These are phyloP conservation scores for Penicillium expansum DNA, from an alignment of 2,329 filamentous ascomycete genomes.

Conservation along the genomic window DNA sequence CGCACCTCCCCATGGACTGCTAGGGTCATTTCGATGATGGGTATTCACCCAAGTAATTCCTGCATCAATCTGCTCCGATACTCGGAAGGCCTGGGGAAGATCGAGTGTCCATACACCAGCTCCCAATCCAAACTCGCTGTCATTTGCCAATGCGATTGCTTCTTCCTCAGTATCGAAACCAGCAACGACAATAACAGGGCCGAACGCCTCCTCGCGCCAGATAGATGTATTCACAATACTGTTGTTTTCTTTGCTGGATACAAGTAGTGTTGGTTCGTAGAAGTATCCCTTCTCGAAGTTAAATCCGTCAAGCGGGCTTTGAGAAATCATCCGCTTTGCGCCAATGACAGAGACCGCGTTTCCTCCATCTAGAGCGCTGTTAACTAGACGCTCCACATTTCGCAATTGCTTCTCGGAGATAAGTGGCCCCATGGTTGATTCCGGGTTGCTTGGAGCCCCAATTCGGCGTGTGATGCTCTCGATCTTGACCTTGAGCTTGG, in stretches of 20 bases:
- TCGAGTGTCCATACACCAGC: constrained; percentile 54
- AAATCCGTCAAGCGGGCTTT: constrained; percentile 15
- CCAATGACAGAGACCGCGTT: constrained; percentile 6
- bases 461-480: constrained; percentile 41
- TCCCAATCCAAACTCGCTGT: constrained; percentile 51
- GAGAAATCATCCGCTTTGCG: constrained; percentile 13
- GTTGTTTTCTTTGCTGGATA: background rate
- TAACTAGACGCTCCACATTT: constrained; percentile 13
- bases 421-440: constrained; percentile 21
- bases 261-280: constrained; percentile 19
- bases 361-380: background rate
- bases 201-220: constrained; percentile 49
- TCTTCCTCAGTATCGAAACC: constrained; percentile 49
- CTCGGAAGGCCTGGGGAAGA: constrained; percentile 48
- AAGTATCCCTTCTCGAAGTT: constrained; percentile 19
- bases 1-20: constrained; percentile 67
- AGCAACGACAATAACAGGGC: constrained; percentile 51
- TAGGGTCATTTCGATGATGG: constrained; percentile 72
- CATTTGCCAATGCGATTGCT: constrained; percentile 50
- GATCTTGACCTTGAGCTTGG: constrained; percentile 44
- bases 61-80: constrained; percentile 48
- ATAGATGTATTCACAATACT: constrained; percentile 26
- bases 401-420: constrained; percentile 16
- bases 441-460: constrained; percentile 12
- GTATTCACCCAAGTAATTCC: constrained; percentile 51